Base-by-base conservation (phyloP, 2,329 filamentous ascomycete species). In the Fusarium denticulatum region DNA sequence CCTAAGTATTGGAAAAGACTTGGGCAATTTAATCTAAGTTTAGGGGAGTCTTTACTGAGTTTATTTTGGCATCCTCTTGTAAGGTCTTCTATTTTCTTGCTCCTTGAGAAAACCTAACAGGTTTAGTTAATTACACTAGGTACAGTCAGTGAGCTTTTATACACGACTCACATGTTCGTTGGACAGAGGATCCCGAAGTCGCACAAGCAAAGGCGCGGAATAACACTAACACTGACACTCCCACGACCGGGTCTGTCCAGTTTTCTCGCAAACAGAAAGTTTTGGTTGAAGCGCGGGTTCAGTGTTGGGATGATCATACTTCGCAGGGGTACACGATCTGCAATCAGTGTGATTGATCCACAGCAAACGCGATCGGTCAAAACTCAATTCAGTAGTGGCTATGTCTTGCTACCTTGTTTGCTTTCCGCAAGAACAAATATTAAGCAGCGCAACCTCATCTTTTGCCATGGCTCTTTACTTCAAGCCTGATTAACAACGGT, bases 311-410 rank as follows among this genome's bases (percentile, higher is more conserved):
- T 42, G 52, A 57, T 49, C 61, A 52, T 42, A 50, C 47, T 50
- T 50, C 39, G 43, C 42, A 53, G 34, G 49, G 58, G 59, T 37
- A 24, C 24, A n/a, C 46, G 66, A 69, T 69, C 64, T 57, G 20
- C 58, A 64, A 36, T 64, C 57, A 32, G 30, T 34, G 49, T 64
- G 58, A 64, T 69, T 64, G 64, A 64, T 69, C 58, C 57, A 46
- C 61, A 39, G 28, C 18, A 45, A 45, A 28, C 37, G n/a, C 26
- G 60, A 70, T 60, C 53, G 14, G 39, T 37, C 47, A 60, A 18
- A 69, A 58, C 45, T 69, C 50, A 45, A 34, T 47, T 42, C 45
- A 37, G 32, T 30, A 28, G 37, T 18, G 49, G 7, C 30, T 34
- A 18, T 34, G 28, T 40, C 20, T 39, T 32, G n/a, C 26, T 28